Base-by-base conservation (phyloP, 148 eudicot genomes). In the Selenicereus undatus region DNA sequence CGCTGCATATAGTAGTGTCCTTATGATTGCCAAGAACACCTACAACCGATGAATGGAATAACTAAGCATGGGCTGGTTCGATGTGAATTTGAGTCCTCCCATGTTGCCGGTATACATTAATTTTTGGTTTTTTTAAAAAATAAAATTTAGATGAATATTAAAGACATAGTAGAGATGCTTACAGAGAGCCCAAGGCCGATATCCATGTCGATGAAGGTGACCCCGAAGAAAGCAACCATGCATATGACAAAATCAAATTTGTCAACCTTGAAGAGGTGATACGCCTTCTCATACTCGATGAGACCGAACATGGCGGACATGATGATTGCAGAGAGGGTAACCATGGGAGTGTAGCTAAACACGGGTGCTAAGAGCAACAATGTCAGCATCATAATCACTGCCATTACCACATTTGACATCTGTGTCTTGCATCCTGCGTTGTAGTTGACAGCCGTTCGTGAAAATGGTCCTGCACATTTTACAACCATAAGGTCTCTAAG, bases 241-340 rank as follows among this genome's bases (percentile, higher is more conserved):
- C 98, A 93, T 29, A 96, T 92, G 72, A 80, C 26, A 80, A 93
- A 96, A 77, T 96, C 99, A 26, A 91, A 96, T 74, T 92, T 96
- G 81, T 96, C 99, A 0, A 92, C 91, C 81, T 94, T 89, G 84
- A 54, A 90, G 8, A 93, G 86, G 78, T 90, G 94, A 81, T 76
- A 83, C 1, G 79, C 83, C 84, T 92, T 88, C 8, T 89, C 83
- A 51, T 87, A 96, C 70, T 96, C 91, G n/a, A 96, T 88, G 29
- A 96, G 86, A 10, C 95, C 97, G 11, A 96, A 79, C 98, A 96
- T 94, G 0, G 99, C 99, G 24, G 97, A 86, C 87, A 90, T 92
- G 79, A 96, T 96, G 48, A 96, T 96, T 26, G 98, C 94, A 3
- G 99, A 90, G 26, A 96, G 94, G 4, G 92, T 94, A 7, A 93